A percentile compares a stretch with the other conserved stretches of the same genome.
phyloP scores from a whole-genome alignment of 78 protist genomes.

The Andalucia godoyi region DNA sequence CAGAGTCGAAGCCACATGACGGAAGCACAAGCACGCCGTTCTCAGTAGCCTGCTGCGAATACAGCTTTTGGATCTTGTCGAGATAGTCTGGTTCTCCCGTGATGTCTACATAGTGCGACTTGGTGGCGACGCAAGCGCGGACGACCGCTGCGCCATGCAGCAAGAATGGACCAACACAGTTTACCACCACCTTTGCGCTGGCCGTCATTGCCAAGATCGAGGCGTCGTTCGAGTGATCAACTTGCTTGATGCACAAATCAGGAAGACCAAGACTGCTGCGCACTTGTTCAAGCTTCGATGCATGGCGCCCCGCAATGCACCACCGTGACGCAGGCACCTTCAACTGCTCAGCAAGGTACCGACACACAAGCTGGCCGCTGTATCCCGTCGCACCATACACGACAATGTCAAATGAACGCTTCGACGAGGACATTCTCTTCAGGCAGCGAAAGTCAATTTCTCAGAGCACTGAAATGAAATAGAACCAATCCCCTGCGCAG shows the following conservation, averaged over 20 bases:
- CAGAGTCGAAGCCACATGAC: conserved; percentile 19
- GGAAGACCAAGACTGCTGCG: neutral
- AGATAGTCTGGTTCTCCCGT: conserved; percentile 23
- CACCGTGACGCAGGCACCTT: neutral
- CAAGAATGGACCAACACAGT: conserved; percentile 21
- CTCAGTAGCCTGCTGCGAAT: neutral
- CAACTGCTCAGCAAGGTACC: neutral
- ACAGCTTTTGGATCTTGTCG: neutral
- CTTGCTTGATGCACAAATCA: neutral
- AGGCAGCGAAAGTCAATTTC: too few species aligned
- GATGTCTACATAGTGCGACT: conserved; percentile 36
- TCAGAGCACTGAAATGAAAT: too few species aligned
- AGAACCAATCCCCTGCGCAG: too few species aligned
- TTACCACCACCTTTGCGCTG: conserved; percentile 5
- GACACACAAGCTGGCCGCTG: neutral
- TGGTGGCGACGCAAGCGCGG: conserved; percentile 2
- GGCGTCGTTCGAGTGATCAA: neutral
- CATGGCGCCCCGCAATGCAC: conserved; percentile 13
- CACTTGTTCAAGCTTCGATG: neutral
- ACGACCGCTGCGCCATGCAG: conserved; percentile 5
- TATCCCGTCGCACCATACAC: conserved; percentile 33
- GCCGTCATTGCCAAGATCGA: neutral
- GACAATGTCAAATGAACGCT: neutral
- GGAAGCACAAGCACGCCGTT: neutral
- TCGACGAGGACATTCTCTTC: neutral